Conservation (phyloP, 495 filamentous ascomycete species). For the Evernia prunastri region DNA sequence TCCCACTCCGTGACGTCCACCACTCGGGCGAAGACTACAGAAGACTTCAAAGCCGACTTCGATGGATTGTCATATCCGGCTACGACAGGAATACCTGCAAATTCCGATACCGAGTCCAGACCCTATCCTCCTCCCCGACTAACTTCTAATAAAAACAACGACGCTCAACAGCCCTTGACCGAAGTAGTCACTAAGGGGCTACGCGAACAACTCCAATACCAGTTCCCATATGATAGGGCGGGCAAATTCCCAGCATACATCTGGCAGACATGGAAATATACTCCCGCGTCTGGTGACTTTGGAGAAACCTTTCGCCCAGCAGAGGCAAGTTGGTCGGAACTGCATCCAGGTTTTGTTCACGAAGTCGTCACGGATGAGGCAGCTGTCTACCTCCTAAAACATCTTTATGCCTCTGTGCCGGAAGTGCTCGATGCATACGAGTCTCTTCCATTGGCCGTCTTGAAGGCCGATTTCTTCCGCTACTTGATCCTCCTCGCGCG, state of each 20-base stretch:
- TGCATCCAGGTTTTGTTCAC: constrained; percentile 88
- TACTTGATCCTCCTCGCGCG: constrained; percentile 91
- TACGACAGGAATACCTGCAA: constrained; percentile 21
- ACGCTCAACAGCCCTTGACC: constrained; percentile 42
- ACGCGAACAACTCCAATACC: constrained; percentile 78
- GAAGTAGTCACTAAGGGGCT: constrained; percentile 59
- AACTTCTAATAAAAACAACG: constrained; percentile 28
- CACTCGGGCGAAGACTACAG: constrained; percentile 20
- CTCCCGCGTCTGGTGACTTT: constrained; percentile 75
- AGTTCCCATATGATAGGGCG: constrained; percentile 87
- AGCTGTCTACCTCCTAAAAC: constrained; percentile 69
- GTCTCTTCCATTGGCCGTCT: constrained; percentile 72
- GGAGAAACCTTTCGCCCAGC: constrained; percentile 62
- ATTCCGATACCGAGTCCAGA: constrained; percentile 23
- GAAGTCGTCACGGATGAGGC: constrained; percentile 92
- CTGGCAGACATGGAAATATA: constrained; percentile 98
- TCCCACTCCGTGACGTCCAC: constrained; percentile 42
- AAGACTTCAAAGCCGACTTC: constrained; percentile 23
- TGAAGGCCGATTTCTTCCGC: constrained; percentile 98
- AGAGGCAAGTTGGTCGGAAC: constrained; percentile 86
- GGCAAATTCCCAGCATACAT: constrained; percentile 92
- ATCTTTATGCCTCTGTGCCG: constrained; percentile 82
- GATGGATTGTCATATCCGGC: constrained; percentile 19
- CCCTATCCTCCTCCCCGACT: constrained; percentile 38
- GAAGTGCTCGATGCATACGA: constrained; percentile 91